phyloP scores from a whole-genome alignment of 306 rosid genomes.

The Boehmeria nivea region DNA sequence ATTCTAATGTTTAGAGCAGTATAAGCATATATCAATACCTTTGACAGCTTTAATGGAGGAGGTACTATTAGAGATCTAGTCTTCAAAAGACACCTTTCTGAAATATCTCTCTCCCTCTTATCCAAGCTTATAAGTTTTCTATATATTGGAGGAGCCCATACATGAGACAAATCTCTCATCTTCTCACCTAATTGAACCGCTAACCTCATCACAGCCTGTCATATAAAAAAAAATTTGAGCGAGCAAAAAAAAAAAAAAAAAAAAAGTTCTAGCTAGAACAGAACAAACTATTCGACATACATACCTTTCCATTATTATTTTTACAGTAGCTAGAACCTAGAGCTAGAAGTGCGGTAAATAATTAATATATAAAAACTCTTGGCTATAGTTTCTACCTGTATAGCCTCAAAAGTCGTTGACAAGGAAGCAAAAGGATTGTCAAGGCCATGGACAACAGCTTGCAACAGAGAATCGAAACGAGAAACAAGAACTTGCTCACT shows the following conservation, averaged over 20 bases:
- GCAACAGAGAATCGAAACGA: conserved; percentile 46
- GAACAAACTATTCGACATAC: no score
- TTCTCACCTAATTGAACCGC: conserved; percentile 43
- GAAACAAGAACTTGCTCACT: conserved; percentile 34
- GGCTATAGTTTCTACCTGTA: conserved; percentile 41
- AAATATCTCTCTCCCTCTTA: conserved; percentile 76
- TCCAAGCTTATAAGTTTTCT: conserved; percentile 78
- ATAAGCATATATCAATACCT: conserved; percentile 37
- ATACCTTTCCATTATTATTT: no score
- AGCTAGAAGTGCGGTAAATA: no score
- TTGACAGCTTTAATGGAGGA: conserved; percentile 62
- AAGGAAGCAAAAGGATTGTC: conserved; percentile 82
- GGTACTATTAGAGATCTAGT: conserved; percentile 55
- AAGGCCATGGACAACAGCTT: conserved; percentile 60
- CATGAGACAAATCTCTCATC: conserved; percentile 61
- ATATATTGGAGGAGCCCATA: conserved; percentile 74
- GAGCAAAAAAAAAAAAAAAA: no score
- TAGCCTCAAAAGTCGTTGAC: conserved; percentile 91
- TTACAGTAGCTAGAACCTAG: no score
- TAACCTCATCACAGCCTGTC: conserved; percentile 63
- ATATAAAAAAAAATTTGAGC: conserved; percentile 12
- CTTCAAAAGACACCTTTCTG: conserved; percentile 76
- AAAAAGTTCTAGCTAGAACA: no score
- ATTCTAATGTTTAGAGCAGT: not conserved
- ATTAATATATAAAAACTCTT: not conserved